Evolutionary conservation across 2,329 filamentous ascomycete species (phyloP).

Genomic region (Cladosporium halotolerans): DNA sequence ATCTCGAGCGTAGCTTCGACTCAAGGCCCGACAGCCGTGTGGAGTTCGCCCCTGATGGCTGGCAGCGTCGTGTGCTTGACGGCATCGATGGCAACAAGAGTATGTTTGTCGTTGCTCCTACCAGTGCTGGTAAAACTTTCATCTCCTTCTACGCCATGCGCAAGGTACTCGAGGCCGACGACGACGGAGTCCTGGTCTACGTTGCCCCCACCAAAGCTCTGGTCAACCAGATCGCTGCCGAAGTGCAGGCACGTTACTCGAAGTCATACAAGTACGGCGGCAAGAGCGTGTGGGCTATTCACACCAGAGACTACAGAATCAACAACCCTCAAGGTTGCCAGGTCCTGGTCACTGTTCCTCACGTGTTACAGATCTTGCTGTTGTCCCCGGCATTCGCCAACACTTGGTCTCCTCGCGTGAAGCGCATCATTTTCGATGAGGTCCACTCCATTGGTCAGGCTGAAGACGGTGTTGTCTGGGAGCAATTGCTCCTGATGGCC

Average conservation of each 20-base stretch:
- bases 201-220: conserved; percentile 76
- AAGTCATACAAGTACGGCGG: conserved; percentile 57
- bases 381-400: conserved; percentile 59
- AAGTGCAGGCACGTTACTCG: conserved; percentile 67
- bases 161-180: conserved; percentile 60
- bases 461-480: conserved; percentile 71
- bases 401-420: conserved; percentile 61
- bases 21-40: conserved; percentile 62
- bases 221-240: conserved; percentile 77
- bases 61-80: conserved; percentile 69
- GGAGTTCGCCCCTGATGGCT: conserved; percentile 66
- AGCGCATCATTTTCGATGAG: conserved; percentile 75
- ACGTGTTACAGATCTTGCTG: conserved; percentile 74
- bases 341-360: conserved; percentile 69
- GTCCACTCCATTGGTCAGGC: conserved; percentile 73
- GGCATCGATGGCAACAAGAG: conserved; percentile 64
- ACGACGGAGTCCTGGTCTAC: conserved; percentile 68
- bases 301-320: conserved; percentile 68
- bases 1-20: conserved; percentile 68
- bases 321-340: conserved; percentile 69
- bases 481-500: conserved; percentile 66
- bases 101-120: conserved; percentile 70
- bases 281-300: conserved; percentile 71
- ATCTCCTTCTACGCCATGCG: conserved; percentile 83
- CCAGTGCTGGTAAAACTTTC: conserved; percentile 75